Conservation (phyloP, 2,329 filamentous ascomycete species). For the Calycina marina region DNA sequence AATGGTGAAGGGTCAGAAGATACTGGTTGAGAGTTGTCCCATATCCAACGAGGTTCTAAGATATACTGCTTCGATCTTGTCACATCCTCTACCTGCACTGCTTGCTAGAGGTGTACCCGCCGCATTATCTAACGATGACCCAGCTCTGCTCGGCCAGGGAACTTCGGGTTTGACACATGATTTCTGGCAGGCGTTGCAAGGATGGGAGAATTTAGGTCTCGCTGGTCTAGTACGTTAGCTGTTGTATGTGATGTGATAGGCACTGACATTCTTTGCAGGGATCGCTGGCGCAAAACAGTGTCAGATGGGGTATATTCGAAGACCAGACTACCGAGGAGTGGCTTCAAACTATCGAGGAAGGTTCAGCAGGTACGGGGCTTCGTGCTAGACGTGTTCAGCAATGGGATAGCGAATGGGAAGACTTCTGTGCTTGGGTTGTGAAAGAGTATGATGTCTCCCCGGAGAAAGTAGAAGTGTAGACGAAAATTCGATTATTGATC, state of each 20-base stretch:
- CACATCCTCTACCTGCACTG: slow-evolving; percentile 70
- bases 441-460: slow-evolving; percentile 58
- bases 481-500: too few relatives aligned
- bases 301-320: slow-evolving; percentile 75
- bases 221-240: slow-evolving; percentile 78
- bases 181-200: slow-evolving; percentile 87
- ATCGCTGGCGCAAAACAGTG: slow-evolving; percentile 69
- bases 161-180: slow-evolving; percentile 75
- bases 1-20: slow-evolving; percentile 76
- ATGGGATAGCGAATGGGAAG: slow-evolving; percentile 71
- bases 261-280: slow-evolving; percentile 8
- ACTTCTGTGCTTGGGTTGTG: slow-evolving; percentile 78
- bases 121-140: slow-evolving; percentile 80
- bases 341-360: slow-evolving; percentile 54
- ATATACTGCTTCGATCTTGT: slow-evolving; percentile 60
- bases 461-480: too few relatives aligned
- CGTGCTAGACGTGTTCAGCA: slow-evolving; percentile 58
- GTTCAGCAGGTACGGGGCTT: slow-evolving; percentile 50
- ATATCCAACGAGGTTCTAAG: slow-evolving; percentile 82
- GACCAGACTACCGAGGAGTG: slow-evolving; percentile 61
- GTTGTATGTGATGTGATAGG: too few relatives aligned
- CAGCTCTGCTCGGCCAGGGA: slow-evolving; percentile 74
- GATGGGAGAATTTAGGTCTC: slow-evolving; percentile 80
- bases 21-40: slow-evolving; percentile 80
- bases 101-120: slow-evolving; percentile 74